Evolutionary conservation across 495 filamentous ascomycete genomes (phyloP).

Genomic region (Penicillium crystallinum): DNA sequence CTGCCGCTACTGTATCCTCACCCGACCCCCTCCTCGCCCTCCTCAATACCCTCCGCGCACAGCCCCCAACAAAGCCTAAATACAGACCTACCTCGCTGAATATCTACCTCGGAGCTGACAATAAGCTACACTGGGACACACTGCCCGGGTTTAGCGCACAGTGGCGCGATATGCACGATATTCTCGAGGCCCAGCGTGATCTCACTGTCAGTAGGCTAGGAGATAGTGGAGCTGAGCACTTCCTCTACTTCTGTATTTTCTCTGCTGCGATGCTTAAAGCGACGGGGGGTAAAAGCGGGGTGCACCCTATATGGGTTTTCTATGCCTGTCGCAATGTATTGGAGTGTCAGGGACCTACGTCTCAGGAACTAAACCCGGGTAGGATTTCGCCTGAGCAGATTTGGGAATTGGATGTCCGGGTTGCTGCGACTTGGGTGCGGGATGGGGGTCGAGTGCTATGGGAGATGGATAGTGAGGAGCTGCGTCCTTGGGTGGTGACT

Average conservation of each 20-base stretch:
- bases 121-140: neutral
- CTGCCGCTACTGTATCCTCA: neutral
- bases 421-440: constrained; percentile 5
- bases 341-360: neutral
- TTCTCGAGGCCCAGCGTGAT: neutral
- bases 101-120: neutral
- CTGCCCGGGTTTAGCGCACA: neutral
- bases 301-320: neutral
- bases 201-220: neutral
- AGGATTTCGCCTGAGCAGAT: constrained; percentile 1
- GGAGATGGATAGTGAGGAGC: neutral
- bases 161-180: neutral
- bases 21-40: neutral
- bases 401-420: constrained; percentile 5
- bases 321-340: neutral
- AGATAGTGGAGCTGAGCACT: neutral
- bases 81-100: neutral
- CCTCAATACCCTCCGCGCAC: neutral
- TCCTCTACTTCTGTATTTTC: neutral
- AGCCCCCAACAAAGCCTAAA: neutral
- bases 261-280: neutral
- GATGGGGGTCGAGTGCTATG: neutral
- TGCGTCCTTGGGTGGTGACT: neutral
- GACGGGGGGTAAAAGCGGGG: neutral
- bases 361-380: neutral